Percentiles rank a stretch among this genome's conserved stretches.
phyloP scores from a whole-genome alignment of 1,139 yeast species.

The Yamadazyma triangularis region DNA sequence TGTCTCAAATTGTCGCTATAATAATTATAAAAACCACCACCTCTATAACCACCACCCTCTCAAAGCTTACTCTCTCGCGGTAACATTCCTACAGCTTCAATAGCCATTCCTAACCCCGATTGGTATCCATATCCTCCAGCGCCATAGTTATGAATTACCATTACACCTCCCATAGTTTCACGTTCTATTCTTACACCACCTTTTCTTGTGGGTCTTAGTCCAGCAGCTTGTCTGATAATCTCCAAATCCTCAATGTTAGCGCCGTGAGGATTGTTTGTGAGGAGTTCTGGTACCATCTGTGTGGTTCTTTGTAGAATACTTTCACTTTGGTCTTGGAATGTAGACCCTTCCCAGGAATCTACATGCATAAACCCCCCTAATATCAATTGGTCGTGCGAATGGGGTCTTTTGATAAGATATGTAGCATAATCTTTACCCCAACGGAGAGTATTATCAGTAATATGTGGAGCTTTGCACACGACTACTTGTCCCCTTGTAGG shows the following conservation, averaged over 20 bases:
- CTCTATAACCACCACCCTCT: too few relatives aligned
- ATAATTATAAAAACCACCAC: too few relatives aligned
- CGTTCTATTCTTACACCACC: conserved; percentile 63
- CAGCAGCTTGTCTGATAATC: conserved; percentile 55
- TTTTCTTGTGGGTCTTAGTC: conserved; percentile 60
- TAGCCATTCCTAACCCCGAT: conserved; percentile 64
- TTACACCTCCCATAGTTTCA: conserved; percentile 8
- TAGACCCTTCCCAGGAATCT: conserved; percentile 53
- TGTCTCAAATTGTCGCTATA: too few relatives aligned
- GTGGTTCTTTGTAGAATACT: conserved; percentile 58
- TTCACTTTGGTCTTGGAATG: conserved; percentile 48
- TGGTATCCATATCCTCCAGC: conserved; percentile 78
- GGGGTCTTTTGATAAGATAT: conserved; percentile 63
- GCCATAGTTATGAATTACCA: conserved; percentile 60
- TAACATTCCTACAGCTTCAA: conserved; percentile 11
- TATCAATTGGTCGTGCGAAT: conserved; percentile 46
- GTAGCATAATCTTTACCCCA: conserved; percentile 57
- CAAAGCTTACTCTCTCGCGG: too few relatives aligned
- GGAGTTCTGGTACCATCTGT: conserved; percentile 10
- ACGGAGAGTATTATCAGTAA: conserved; percentile 43
- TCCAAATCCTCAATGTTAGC: conserved; percentile 15
- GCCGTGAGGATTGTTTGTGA: conserved; percentile 12
- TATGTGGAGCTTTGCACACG: conserved; percentile 55
- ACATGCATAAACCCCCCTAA: conserved; percentile 67
- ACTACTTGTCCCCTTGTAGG: conserved; percentile 74